Evolutionary conservation across 306 rosid genomes (phyloP).

Genomic region (Quercus ilex): DNA sequence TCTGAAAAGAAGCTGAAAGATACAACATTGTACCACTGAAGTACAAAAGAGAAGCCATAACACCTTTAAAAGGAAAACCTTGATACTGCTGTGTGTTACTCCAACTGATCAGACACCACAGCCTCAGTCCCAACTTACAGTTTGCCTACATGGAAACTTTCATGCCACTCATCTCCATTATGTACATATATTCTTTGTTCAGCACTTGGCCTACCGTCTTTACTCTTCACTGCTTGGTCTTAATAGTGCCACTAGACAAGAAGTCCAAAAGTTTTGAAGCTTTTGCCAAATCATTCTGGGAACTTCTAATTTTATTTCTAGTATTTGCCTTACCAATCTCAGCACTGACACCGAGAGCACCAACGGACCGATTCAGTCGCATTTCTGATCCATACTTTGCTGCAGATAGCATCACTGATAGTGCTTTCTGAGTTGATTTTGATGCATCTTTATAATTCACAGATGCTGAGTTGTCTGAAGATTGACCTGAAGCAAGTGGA

Average conservation of each 20-base stretch:
- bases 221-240: constrained; percentile 14
- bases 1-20: neutral
- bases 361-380: constrained; percentile 31
- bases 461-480: constrained; percentile 40
- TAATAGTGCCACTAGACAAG: constrained; percentile 14
- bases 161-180: neutral
- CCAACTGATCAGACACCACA: neutral
- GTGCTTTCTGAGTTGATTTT: constrained; percentile 51
- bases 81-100: neutral
- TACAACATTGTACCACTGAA: constrained; percentile 6
- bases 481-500: constrained; percentile 35
- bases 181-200: too few species aligned
- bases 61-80: neutral
- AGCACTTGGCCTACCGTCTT: neutral
- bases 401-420: constrained; percentile 71
- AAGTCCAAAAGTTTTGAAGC: constrained; percentile 31
- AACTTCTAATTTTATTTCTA: constrained; percentile 14
- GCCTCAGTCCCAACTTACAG: constrained; percentile 6
- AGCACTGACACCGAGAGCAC: neutral
- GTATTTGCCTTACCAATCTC: constrained; percentile 20
- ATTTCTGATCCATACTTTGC: constrained; percentile 51
- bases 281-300: constrained; percentile 18
- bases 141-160: neutral
- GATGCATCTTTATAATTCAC: constrained; percentile 36
- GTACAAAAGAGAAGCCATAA: neutral